Percentiles rank a stretch among this genome's conserved stretches.
These are phyloP conservation scores for Serpula lacrymans DNA, from an alignment of 768 basidiomycete species.

Conservation along the genomic window DNA sequence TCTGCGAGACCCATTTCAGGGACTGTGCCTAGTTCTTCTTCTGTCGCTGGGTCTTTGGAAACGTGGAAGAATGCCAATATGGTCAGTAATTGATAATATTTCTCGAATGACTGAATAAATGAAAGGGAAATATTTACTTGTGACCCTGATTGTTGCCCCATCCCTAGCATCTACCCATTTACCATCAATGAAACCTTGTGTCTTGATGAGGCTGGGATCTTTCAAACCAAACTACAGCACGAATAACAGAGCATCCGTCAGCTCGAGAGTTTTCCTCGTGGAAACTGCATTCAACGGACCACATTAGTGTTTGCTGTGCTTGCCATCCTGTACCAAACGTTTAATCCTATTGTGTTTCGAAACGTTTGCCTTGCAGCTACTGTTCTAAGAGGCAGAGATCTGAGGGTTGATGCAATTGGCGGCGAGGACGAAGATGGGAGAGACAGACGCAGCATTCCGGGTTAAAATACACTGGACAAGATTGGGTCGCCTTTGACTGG, in stretches of 20 bases:
- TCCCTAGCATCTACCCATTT: conserved; percentile 82
- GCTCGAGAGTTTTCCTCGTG: conserved; percentile 4
- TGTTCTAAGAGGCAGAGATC: conserved; percentile 14
- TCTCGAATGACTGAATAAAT: neutral
- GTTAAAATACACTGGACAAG: conserved; percentile 1
- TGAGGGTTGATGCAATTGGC: no score
- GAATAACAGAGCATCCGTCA: neutral
- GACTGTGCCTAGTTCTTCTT: conserved; percentile 75
- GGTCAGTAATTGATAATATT: neutral
- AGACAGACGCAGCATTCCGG: conserved; percentile 12
- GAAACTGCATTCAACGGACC: conserved; percentile 36
- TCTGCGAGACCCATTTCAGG: conserved; percentile 89
- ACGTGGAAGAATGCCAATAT: conserved; percentile 1
- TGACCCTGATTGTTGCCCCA: conserved; percentile 69
- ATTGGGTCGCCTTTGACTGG: conserved; percentile 2
- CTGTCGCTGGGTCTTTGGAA: conserved; percentile 79
- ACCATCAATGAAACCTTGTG: conserved; percentile 77
- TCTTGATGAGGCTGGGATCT: conserved; percentile 71
- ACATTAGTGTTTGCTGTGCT: conserved; percentile 34
- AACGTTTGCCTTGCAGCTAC: conserved; percentile 13
- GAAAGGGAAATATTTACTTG: conserved; percentile 50
- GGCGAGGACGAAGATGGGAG: conserved; percentile 13
- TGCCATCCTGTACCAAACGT: conserved; percentile 47
- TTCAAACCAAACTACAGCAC: conserved; percentile 63
- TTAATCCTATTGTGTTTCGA: neutral